Evolutionary conservation across 805 yeast genomes (phyloP), one percentile per base, ranked within the genome.

Genomic region (Sugiyamaella boreocaroliniensis): DNA sequence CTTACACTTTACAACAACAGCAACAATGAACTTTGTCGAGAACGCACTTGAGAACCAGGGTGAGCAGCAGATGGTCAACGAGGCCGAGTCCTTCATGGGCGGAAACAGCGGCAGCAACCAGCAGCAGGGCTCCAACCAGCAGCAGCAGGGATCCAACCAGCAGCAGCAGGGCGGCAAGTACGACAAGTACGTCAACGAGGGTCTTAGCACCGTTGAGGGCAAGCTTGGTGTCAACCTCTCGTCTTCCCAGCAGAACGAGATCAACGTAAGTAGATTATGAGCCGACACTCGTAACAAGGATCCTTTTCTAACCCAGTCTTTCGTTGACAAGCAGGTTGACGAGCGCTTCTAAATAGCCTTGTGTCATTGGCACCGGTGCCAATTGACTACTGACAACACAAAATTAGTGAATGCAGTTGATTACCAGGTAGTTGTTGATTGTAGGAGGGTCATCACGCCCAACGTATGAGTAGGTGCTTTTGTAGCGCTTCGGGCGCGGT

Each of bases 131-230:
- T 16, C 19, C 50, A 16, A 48, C 20, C 51, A 47, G 42, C 53
- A 41, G 43, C 52, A 26, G 32, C 51, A 1, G 42, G 43, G 29
- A 12, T 18, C 46, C 55, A 49, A 43, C 51, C n/a, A n/a, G n/a
- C n/a, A 29, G 45, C 54, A 40, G 19, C 41, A 45, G 29, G 54
- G 51, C n/a, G 57, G 54, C 41, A 49, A 47, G 58, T 58, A 60
- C 59, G 66, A 62, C 59, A 58, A 59, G 61, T 62, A 65, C 61
- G 60, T 62, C 60, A 55, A 56, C 60, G 60, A 62, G 64, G 70
- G 69, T 53, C 67, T 60, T 26, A 29, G 41, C 40, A 52, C 50
- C 47, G 58, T 56, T 20, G 61, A 60, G 52, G 29, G 51, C 54
- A 55, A 58, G 48, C 48, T 59, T 50, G 19, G 58, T 40, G 37